Evolutionary conservation across 2,329 filamentous ascomycete species (phyloP).

Genomic region (Microdochium trichocladiopsis): DNA sequence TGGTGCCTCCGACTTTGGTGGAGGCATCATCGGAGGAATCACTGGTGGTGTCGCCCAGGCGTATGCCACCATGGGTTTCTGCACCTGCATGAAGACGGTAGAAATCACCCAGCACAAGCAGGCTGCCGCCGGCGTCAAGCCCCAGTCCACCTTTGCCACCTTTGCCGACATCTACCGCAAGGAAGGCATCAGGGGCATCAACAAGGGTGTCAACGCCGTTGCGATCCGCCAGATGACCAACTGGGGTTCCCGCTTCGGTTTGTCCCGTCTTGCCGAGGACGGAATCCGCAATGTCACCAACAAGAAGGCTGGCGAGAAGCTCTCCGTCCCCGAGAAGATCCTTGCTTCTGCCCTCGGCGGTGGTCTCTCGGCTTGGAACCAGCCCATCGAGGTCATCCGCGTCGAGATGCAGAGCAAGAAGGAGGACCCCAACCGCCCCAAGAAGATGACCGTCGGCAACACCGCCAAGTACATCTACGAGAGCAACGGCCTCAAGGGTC

Average conservation of each 20-base stretch:
- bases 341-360: constrained; percentile 79
- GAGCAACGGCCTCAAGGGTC: constrained; percentile 79
- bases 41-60: constrained; percentile 92
- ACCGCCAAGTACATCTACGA: constrained; percentile 82
- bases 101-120: constrained; percentile 99
- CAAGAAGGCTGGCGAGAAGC: constrained; percentile 75
- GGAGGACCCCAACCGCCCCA: constrained; percentile 92
- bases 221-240: constrained; percentile 99
- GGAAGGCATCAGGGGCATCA: constrained; percentile 93
- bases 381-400: constrained; percentile 98
- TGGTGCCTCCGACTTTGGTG: constrained; percentile 80
- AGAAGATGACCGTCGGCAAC: constrained; percentile 97
- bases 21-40: constrained; percentile 88
- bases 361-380: constrained; percentile 96
- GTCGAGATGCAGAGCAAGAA: constrained; percentile 99
- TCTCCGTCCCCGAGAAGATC: constrained; percentile 80
- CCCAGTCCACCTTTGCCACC: constrained; percentile 84
- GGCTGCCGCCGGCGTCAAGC: constrained; percentile 73
- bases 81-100: constrained; percentile 99
- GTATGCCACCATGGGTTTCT: constrained; percentile 99
- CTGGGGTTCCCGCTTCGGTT: constrained; percentile 94
- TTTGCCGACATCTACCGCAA: constrained; percentile 96
- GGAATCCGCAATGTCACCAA: constrained; percentile 72
- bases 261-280: constrained; percentile 84
- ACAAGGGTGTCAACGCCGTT: constrained; percentile 97